Base-by-base conservation (phyloP, 169 alveolate species). In the Eimeria maxima region DNA sequence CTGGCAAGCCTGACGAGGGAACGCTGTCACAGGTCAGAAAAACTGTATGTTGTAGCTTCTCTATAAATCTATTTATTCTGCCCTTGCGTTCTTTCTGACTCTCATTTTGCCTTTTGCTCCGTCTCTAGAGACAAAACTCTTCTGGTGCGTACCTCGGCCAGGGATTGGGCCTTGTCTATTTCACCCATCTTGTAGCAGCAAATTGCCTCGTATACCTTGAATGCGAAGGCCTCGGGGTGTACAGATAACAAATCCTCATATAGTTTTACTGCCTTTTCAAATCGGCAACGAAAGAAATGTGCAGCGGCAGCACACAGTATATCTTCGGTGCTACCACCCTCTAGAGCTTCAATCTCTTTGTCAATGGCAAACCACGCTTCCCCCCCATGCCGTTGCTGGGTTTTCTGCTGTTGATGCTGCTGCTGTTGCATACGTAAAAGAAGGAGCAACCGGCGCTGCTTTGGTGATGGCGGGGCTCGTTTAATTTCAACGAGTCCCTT, bases 281-380 rank as follows among this genome's bases (percentile, higher is more conserved):
- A 74, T 8, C 86, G 86, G 50, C 86, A 27, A 38, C 86, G 86
- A 22, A 22, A 20, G 50, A 74, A 74, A 74, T 74, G 50, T 22
- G 55, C 86, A 10, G 86, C 86, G 44, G 86, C 86, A 74, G 86
- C 86, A 20, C 86, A 74, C 11, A 74, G 4, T 44, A 16, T n/a
- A 33, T 74, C 86, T 29, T 74, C 55, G 27, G 27, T 74, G 86
- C 44, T 44, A 10, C 42, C 55, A 16, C 44, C 86, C 20, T 27
- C 86, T 27, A 74, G 86, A 74, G 27, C 50, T 44, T 74, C 50
- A 29, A 74, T 74, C 44, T n/a, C 86, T 50, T 38, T 74, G 20
- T 74, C 86, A n/a, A 74, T 74, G 5, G 7, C 47, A 22, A 27
- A 22, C 86, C 86, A 74, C 86, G 3, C 27, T 10, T n/a, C 55